phyloP scores from a whole-genome alignment of 2,329 filamentous ascomycete species.

The Diaporthe ampelina region DNA sequence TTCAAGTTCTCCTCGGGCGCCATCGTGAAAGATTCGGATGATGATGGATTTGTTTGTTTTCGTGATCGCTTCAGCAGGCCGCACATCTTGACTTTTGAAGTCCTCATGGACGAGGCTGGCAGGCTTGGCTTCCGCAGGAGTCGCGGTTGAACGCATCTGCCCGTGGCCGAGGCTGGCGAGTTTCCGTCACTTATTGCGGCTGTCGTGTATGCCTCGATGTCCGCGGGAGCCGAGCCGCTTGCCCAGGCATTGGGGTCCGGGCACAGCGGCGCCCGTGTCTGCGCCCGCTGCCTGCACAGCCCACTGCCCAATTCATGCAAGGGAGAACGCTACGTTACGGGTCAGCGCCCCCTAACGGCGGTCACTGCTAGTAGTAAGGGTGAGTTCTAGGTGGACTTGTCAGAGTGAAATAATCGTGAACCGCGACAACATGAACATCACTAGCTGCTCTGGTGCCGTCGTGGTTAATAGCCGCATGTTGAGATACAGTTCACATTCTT shows the following conservation, averaged over 20 bases:
- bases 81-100: background rate
- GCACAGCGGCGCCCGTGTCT: too few species aligned
- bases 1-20: background rate
- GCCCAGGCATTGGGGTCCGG: background rate
- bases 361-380: background rate
- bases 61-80: background rate
- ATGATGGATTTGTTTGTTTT: background rate
- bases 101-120: background rate
- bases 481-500: too few species aligned
- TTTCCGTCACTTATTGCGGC: background rate
- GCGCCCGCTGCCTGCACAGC: background rate
- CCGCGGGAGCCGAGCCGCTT: conserved; percentile 12
- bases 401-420: background rate
- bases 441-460: background rate
- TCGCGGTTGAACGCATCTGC: conserved; percentile 2
- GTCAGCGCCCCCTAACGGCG: background rate
- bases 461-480: background rate
- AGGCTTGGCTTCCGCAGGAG: background rate
- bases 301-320: conserved; percentile 5
- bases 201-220: background rate
- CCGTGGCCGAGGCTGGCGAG: conserved; percentile 5
- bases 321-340: background rate
- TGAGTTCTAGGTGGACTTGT: background rate
- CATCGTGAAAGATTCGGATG: background rate
- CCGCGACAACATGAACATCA: background rate